A percentile compares a stretch with the other conserved stretches of the same genome.
Evolutionary conservation across 2,329 filamentous ascomycete genomes (phyloP).

Genomic region (Zalaria obscura): DNA sequence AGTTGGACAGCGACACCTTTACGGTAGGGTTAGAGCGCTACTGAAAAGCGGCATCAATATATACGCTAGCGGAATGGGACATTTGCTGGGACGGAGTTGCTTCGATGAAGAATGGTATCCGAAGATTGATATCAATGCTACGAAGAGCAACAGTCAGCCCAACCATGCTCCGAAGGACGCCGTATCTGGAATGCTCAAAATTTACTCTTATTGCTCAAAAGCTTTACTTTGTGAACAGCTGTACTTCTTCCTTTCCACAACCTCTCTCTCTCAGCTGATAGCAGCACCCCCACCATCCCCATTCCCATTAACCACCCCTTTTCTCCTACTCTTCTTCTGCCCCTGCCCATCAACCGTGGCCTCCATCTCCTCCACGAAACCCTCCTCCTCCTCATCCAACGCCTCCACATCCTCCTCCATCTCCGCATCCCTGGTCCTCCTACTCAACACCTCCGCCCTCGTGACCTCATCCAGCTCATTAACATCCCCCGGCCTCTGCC

Average conservation of each 20-base stretch:
- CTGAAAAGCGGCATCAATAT: no score
- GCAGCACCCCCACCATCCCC: neutral
- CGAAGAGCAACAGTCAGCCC: no score
- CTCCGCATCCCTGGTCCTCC: neutral
- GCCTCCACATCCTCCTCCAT: neutral
- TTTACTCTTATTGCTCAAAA: no score
- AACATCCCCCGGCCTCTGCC: constrained; percentile 67
- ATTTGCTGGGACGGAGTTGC: no score
- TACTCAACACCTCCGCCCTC: constrained; percentile 2
- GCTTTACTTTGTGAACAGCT: no score
- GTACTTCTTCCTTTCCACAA: neutral
- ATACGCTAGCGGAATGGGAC: no score
- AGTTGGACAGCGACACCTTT: no score
- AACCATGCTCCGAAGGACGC: no score
- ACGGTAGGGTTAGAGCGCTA: no score
- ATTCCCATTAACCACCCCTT: neutral
- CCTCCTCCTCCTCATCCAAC: neutral
- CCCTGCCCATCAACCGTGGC: neutral
- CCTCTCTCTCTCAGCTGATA: neutral
- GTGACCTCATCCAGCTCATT: constrained; percentile 65
- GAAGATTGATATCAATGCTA: no score
- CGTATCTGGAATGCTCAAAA: no score
- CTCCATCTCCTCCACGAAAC: neutral
- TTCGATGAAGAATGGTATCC: no score
- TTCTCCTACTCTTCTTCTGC: neutral